Conservation (phyloP, 2,329 filamentous ascomycete genomes). For the Fusarium scirpi region DNA sequence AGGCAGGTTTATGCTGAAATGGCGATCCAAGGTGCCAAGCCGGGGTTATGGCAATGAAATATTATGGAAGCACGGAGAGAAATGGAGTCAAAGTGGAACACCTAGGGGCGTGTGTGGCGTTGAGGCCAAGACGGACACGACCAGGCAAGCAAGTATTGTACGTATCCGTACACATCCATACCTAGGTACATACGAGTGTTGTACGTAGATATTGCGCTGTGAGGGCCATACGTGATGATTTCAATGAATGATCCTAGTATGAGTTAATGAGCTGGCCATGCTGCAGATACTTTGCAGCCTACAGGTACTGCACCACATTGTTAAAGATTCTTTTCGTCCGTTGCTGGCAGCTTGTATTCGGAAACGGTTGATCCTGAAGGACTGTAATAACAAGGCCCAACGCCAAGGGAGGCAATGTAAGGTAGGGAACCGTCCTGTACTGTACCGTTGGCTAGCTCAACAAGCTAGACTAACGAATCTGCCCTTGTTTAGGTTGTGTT, state of each 20-base stretch:
- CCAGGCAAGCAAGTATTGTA: conserved; percentile 13
- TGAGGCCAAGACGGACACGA: conserved; percentile 13
- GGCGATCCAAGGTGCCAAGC: conserved; percentile 38
- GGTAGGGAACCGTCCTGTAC: not conserved
- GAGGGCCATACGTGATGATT: not conserved
- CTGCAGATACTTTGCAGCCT: not conserved
- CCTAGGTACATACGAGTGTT: not conserved
- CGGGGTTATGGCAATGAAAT: conserved; percentile 40
- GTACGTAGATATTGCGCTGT: not conserved
- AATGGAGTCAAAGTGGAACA: conserved; percentile 24
- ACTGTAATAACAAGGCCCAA: not conserved
- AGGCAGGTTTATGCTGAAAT: conserved; percentile 31
- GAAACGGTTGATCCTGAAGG: not conserved
- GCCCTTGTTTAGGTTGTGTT: conserved; percentile 8
- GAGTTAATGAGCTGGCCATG: not conserved
- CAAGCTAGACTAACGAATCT: not conserved
- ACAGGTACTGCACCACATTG: not conserved
- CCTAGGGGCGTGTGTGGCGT: conserved; percentile 30
- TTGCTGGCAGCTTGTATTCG: not conserved
- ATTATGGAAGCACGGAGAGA: conserved; percentile 16
- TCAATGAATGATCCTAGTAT: not conserved
- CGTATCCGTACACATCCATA: not conserved
- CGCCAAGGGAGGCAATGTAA: conserved; percentile 9
- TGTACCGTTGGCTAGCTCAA: not conserved
- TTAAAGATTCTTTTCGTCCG: not conserved